Evolutionary conservation across 2,329 filamentous ascomycete species (phyloP), one percentile per base, ranked within the genome.

Genomic region (Botrytis fragariae): DNA sequence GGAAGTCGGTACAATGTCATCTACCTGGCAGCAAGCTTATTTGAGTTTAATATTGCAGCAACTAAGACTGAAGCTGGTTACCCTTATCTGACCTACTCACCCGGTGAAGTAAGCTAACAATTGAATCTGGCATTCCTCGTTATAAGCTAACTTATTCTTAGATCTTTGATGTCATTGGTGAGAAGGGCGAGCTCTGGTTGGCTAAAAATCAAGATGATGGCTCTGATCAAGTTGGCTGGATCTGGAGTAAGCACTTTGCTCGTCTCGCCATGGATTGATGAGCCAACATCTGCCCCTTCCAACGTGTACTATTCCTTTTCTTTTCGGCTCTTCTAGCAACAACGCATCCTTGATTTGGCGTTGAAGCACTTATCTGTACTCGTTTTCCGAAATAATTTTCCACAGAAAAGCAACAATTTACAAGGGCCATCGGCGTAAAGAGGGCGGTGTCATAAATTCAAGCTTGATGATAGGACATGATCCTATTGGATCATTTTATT

Each of bases 231-330:
- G 91, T 98, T 48, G 96, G 96, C 69, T 99, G 96, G 96, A 97
- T 99, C 79, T 99, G 96, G 96, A 97, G 95, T 79, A 98, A 98
- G 83, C 96, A 99, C 84, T 99, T 99, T 86, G 92, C 92, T 60
- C 86, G 86, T 72, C 80, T 89, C 67, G 83, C 83, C 44, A 78
- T 79, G n/a, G 81, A 82, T 71, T 81, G 81, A 82, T 71, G 81
- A 73, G 77, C 65, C 44, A 45, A n/a, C 18, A 39, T 65, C 60
- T 20, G 29, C 45, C n/a, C 32, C 29, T 25, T 32, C 44, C 37
- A 57, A 29, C 44, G 39, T 25, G 35, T 63, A 35, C 22, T n/a
- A 20, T 45, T 57, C 51, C 51, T 16, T 37, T 29, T 22, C 4
- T 37, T 8, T 32, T 35, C 35, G 10, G 25, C n/a, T 72, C n/a